A percentile compares a stretch with the other conserved stretches of the same genome.
These are phyloP conservation scores for Podaxis mareebaensis DNA, from an alignment of 768 basidiomycete genomes.

Conservation along the genomic window DNA sequence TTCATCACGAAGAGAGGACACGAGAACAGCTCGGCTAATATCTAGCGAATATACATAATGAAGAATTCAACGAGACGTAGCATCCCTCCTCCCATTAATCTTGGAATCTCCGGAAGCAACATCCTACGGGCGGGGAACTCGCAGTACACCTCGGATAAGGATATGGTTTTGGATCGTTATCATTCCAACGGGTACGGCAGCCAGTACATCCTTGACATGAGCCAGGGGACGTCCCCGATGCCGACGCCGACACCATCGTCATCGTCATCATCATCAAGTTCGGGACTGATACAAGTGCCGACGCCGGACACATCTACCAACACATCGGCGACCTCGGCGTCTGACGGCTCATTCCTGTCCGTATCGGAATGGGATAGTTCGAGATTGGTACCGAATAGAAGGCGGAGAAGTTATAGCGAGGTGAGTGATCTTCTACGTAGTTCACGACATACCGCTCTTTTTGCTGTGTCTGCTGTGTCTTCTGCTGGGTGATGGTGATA, in stretches of 20 bases:
- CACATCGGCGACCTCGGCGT: neutral
- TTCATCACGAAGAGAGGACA: neutral
- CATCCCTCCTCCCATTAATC: constrained; percentile 15
- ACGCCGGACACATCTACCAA: neutral
- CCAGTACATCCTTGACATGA: neutral
- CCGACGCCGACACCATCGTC: neutral
- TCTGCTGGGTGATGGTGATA: neutral
- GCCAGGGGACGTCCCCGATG: neutral
- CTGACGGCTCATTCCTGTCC: neutral
- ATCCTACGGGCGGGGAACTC: neutral
- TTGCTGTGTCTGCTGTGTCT: neutral
- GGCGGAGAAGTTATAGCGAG: constrained; percentile 14
- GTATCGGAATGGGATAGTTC: neutral
- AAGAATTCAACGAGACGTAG: constrained; percentile 9
- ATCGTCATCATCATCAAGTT: constrained; percentile 3
- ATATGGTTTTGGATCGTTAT: neutral
- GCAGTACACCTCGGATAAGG: neutral
- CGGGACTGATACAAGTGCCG: neutral
- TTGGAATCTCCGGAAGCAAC: constrained; percentile 10
- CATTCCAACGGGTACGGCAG: neutral
- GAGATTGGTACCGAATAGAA: constrained; percentile 7
- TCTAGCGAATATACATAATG: constrained; percentile 1
- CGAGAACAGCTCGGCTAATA: neutral
- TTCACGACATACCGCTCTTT: neutral
- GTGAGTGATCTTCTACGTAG: neutral